These are phyloP conservation scores for Verticillium nonalfalfae DNA, from an alignment of 2,329 filamentous ascomycete genomes.

Conservation along the genomic window DNA sequence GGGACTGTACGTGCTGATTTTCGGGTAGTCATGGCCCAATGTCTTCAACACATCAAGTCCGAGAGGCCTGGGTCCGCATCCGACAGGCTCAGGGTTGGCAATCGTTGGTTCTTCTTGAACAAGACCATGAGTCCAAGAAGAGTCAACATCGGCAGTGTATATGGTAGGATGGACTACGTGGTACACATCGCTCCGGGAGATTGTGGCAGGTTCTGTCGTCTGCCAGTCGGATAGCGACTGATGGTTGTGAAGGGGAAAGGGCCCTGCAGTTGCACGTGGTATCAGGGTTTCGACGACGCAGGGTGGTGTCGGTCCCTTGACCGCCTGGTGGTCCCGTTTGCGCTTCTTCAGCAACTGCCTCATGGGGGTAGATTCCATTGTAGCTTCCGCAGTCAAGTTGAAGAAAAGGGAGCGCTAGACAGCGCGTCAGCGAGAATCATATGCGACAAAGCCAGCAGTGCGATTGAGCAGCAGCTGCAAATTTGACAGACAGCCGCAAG, in stretches of 20 bases:
- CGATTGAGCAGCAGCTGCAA: not conserved
- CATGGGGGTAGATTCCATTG: not conserved
- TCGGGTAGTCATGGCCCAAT: not conserved
- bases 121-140: conserved; percentile 3
- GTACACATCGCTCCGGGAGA: not conserved
- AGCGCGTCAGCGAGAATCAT: no score
- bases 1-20: conserved; percentile 6
- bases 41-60: not conserved
- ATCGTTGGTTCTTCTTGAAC: not conserved
- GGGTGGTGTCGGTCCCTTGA: not conserved
- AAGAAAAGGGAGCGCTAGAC: not conserved
- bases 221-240: conserved; percentile 4
- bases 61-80: not conserved
- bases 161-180: not conserved
- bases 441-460: not conserved
- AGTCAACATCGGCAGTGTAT: not conserved
- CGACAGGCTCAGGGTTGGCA: not conserved
- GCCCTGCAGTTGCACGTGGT: not conserved
- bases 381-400: not conserved
- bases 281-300: not conserved
- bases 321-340: not conserved
- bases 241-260: not conserved
- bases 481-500: not conserved
- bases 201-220: not conserved
- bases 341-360: not conserved